Evolutionary conservation across 148 eudicot species (phyloP).

Genomic region (Drosera capensis): DNA sequence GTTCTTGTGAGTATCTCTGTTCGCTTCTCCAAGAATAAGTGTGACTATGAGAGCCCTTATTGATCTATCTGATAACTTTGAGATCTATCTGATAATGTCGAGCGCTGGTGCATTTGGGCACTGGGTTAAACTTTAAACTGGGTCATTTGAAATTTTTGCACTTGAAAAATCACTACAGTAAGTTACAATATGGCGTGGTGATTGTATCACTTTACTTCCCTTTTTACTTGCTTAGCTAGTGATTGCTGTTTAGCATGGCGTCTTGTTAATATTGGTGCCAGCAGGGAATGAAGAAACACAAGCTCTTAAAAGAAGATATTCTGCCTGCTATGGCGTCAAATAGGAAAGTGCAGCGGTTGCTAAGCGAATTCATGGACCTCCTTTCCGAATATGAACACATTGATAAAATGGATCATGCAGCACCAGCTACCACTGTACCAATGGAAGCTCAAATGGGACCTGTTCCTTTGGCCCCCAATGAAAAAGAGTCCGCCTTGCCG

Average conservation of each 20-base stretch:
- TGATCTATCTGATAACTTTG: too few relatives aligned
- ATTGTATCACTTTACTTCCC: not conserved
- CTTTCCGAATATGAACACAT: constrained; percentile 51
- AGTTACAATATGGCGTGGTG: too few relatives aligned
- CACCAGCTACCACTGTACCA: constrained; percentile 6
- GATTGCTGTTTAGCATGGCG: not conserved
- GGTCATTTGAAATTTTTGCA: too few relatives aligned
- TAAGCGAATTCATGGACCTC: constrained; percentile 88
- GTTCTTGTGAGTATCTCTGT: constrained; percentile 42
- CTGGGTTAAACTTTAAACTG: too few relatives aligned
- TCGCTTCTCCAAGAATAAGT: too few relatives aligned
- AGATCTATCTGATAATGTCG: too few relatives aligned
- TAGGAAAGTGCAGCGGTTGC: constrained; percentile 78
- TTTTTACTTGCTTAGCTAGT: not conserved
- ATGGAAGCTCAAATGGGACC: constrained; percentile 11
- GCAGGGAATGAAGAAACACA: constrained; percentile 93
- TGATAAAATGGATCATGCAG: constrained; percentile 12
- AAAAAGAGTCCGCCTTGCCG: not conserved
- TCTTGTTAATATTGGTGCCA: not conserved
- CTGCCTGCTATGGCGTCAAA: constrained; percentile 95
- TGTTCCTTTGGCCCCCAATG: constrained; percentile 1
- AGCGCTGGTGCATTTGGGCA: too few relatives aligned
- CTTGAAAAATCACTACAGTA: too few relatives aligned
- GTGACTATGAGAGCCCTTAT: too few relatives aligned
- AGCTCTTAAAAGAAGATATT: constrained; percentile 80